These are phyloP conservation scores for Coniochaeta sp. DNA, from an alignment of 2,329 filamentous ascomycete species.

Conservation along the genomic window DNA sequence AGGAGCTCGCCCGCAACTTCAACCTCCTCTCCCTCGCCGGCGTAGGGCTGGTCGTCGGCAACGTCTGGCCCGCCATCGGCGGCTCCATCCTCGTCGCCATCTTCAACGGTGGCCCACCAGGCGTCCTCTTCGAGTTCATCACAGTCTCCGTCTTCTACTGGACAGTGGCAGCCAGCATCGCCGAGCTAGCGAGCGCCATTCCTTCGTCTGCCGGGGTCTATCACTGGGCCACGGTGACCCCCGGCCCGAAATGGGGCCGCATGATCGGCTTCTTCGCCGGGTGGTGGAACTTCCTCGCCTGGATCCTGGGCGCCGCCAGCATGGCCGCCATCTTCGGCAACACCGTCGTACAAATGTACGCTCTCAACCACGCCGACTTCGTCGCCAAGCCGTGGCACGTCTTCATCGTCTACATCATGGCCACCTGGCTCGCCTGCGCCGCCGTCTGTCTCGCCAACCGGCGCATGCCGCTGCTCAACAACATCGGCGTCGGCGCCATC, in stretches of 20 bases:
- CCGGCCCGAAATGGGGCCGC: constrained; percentile 43
- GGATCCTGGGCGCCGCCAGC: constrained; percentile 30
- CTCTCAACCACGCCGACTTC: constrained; percentile 29
- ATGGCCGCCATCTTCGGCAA: constrained; percentile 34
- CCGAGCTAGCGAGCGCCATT: constrained; percentile 54
- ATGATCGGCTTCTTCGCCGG: constrained; percentile 38
- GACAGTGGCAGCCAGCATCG: constrained; percentile 50
- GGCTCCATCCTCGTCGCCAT: constrained; percentile 42
- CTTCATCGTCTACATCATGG: constrained; percentile 32
- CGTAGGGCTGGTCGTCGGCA: constrained; percentile 33
- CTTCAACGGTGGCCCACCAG: constrained; percentile 55
- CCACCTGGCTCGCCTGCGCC: constrained; percentile 30
- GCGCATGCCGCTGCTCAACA: constrained; percentile 43
- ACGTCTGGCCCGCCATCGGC: constrained; percentile 36
- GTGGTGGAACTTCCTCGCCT: constrained; percentile 38
- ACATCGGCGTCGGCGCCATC: constrained; percentile 45
- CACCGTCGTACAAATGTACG: constrained; percentile 35
- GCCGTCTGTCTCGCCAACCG: constrained; percentile 47
- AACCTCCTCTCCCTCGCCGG: constrained; percentile 32
- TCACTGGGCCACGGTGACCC: constrained; percentile 54
- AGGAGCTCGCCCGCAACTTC: constrained; percentile 31
- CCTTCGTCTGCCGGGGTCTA: constrained; percentile 56
- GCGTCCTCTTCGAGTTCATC: constrained; percentile 55
- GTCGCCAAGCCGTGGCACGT: constrained; percentile 32
- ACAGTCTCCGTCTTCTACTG: constrained; percentile 45